Percentiles rank a stretch among this genome's conserved stretches.
Evolutionary conservation across 495 filamentous ascomycete genomes (phyloP).

Genomic region (Parmelia sp.): DNA sequence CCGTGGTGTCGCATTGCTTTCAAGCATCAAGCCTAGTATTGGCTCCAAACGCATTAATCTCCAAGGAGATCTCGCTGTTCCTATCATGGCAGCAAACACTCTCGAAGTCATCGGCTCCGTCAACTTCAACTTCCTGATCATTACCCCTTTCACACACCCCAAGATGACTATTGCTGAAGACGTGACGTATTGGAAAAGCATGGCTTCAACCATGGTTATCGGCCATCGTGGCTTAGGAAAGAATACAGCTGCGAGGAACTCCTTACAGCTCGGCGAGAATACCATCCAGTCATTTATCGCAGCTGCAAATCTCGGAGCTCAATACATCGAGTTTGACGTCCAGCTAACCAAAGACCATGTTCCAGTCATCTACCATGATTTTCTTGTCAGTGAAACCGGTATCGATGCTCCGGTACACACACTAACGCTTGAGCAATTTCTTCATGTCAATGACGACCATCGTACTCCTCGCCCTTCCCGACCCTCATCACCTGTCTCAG

Average conservation of each 20-base stretch:
- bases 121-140: slow-evolving; percentile 93
- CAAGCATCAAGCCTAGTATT: slow-evolving; percentile 71
- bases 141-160: slow-evolving; percentile 89
- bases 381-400: slow-evolving; percentile 95
- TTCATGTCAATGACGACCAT: slow-evolving; percentile 66
- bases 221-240: slow-evolving; percentile 92
- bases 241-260: slow-evolving; percentile 73
- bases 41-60: slow-evolving; percentile 77
- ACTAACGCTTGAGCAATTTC: slow-evolving; percentile 88
- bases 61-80: slow-evolving; percentile 88
- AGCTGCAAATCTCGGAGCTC: slow-evolving; percentile 85
- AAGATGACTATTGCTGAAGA: slow-evolving; percentile 85
- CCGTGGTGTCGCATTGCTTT: slow-evolving; percentile 85
- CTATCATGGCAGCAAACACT: slow-evolving; percentile 73
- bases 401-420: slow-evolving; percentile 96
- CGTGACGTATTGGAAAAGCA: slow-evolving; percentile 92
- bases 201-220: slow-evolving; percentile 79
- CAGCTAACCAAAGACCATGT: slow-evolving; percentile 98
- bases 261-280: slow-evolving; percentile 92
- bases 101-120: slow-evolving; percentile 88
- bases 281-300: slow-evolving; percentile 93
- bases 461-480: slow-evolving; percentile 39
- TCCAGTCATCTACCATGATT: slow-evolving; percentile 98
- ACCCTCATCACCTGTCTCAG: slow-evolving; percentile 40
- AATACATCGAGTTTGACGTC: slow-evolving; percentile 87